phyloP scores from a whole-genome alignment of 169 alveolate genomes.

The Cryptosporidium tyzzeri region DNA sequence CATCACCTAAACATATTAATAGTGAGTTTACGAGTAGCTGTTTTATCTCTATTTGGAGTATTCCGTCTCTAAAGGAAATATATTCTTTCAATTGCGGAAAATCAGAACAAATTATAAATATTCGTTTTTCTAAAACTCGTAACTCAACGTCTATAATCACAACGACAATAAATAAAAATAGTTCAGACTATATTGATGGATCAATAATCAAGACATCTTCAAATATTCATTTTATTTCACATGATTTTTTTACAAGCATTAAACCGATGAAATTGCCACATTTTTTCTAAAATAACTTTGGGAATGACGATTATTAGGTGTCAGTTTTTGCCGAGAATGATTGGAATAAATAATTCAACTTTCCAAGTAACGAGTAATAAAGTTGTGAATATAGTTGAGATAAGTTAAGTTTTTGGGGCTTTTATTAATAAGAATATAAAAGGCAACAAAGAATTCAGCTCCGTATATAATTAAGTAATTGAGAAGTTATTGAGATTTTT shows the following conservation, averaged over 20 bases:
- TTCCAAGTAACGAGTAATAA: too few relatives aligned
- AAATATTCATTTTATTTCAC: conserved; percentile 20
- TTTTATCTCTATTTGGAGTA: conserved; percentile 31
- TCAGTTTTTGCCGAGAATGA: too few relatives aligned
- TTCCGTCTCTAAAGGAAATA: conserved; percentile 21
- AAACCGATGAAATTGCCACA: background rate
- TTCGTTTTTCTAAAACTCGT: conserved; percentile 36
- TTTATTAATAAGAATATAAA: too few relatives aligned
- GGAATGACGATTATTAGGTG: background rate
- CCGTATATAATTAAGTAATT: too few relatives aligned
- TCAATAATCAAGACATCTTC: background rate
- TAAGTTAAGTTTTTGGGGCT: too few relatives aligned
- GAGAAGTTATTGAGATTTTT: background rate
- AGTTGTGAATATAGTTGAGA: too few relatives aligned
- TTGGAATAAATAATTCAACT: too few relatives aligned
- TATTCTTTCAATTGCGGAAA: background rate
- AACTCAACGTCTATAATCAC: conserved; percentile 11
- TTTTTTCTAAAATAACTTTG: background rate
- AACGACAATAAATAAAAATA: conserved; percentile 11
- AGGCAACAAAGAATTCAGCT: too few relatives aligned
- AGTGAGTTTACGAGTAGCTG: background rate
- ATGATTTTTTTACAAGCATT: conserved; percentile 2
- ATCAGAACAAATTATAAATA: conserved; percentile 18
- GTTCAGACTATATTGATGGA: background rate
- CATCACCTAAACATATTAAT: background rate